Percentiles rank a stretch among this genome's conserved stretches.
These are phyloP conservation scores for Biscogniauxia marginata DNA, from an alignment of 2,329 filamentous ascomycete genomes.

Conservation along the genomic window DNA sequence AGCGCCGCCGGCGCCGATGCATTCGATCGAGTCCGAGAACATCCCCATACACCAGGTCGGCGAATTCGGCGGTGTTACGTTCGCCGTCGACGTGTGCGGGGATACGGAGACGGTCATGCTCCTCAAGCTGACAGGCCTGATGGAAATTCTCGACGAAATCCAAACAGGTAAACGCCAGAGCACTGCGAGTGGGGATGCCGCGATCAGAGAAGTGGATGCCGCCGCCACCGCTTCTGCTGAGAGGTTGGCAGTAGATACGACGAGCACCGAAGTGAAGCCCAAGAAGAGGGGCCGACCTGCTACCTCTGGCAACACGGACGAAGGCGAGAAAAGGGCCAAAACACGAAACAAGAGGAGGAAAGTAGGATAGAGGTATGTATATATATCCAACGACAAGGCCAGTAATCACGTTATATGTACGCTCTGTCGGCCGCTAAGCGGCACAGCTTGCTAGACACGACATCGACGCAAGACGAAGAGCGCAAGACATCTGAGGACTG, in stretches of 20 bases:
- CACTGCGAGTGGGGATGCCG: background rate
- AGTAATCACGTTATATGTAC: background rate
- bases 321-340: background rate
- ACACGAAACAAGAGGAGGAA: slow-evolving; percentile 1
- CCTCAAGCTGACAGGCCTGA: slow-evolving; percentile 10
- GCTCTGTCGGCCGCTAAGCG: background rate
- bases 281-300: background rate
- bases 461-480: no score
- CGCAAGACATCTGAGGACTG: no score
- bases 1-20: slow-evolving; percentile 26
- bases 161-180: no score
- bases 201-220: no score
- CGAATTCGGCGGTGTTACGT: slow-evolving; percentile 20
- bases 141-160: slow-evolving; percentile 10
- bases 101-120: slow-evolving; percentile 17
- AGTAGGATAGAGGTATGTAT: background rate
- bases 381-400: background rate
- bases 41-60: slow-evolving; percentile 12
- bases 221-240: no score
- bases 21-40: slow-evolving; percentile 8
- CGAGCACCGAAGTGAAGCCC: background rate
- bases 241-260: background rate
- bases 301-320: background rate
- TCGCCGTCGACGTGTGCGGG: slow-evolving; percentile 23
- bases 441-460: background rate